Evolutionary conservation across 2,329 filamentous ascomycete genomes (phyloP).

Genomic region (Corniculantispora saksenae): DNA sequence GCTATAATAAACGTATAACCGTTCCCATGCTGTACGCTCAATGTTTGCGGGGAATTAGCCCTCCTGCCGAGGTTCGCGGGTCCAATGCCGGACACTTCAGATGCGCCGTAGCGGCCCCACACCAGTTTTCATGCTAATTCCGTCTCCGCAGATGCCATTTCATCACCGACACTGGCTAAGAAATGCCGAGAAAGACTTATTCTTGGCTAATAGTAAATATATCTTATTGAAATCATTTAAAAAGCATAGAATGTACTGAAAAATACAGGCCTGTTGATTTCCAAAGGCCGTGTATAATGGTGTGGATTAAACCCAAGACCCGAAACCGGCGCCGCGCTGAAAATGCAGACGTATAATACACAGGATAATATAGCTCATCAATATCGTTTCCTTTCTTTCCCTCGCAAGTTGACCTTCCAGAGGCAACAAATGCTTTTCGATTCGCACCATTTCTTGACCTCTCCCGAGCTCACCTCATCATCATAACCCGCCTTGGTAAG

Average conservation of each 20-base stretch:
- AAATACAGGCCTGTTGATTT: too few relatives aligned
- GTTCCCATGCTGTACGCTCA: slow-evolving; percentile 1
- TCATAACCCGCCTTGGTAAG: slow-evolving; percentile 65
- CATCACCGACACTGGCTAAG: too few relatives aligned
- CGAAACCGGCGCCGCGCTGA: slow-evolving; percentile 13
- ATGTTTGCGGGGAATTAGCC: slow-evolving; percentile 13
- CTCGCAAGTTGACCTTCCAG: slow-evolving; percentile 60
- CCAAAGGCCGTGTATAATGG: background rate
- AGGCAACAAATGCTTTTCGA: slow-evolving; percentile 82
- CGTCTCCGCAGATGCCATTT: background rate
- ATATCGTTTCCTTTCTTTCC: slow-evolving; percentile 55
- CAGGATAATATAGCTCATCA: slow-evolving; percentile 22
- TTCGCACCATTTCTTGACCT: slow-evolving; percentile 90
- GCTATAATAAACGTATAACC: slow-evolving; percentile 17
- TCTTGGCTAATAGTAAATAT: too few relatives aligned
- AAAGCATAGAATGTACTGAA: too few relatives aligned
- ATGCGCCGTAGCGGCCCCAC: slow-evolving; percentile 2
- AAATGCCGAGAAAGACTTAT: too few relatives aligned
- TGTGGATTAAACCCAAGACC: background rate
- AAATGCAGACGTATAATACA: slow-evolving; percentile 7
- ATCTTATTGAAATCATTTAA: too few relatives aligned
- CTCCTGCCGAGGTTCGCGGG: slow-evolving; percentile 9
- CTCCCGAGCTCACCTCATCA: slow-evolving; percentile 59
- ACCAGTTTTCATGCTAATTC: background rate
- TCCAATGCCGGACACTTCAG: background rate